Base-by-base conservation (phyloP, 2,329 filamentous ascomycete species). In the Epichloe baconii region DNA sequence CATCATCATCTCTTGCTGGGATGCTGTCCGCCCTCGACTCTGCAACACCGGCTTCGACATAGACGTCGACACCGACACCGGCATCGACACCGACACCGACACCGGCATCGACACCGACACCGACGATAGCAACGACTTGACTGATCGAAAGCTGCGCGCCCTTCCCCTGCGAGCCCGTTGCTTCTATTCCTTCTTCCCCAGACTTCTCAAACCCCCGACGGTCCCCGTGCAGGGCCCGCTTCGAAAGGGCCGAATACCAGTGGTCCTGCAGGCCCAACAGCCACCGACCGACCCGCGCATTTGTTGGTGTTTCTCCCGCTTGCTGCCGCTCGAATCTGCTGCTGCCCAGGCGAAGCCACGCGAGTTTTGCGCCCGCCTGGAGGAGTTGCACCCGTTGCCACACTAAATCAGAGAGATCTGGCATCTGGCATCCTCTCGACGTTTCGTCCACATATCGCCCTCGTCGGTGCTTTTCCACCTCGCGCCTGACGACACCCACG, bases 231-330 rank as follows among this genome's bases (percentile, higher is more conserved):
- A 60, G 60, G 62, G 58, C 62, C 55, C 60, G 61, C 61, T 57
- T 58, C 56, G 57, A 65, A 66, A 66, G 64, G 64, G 62, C 64
- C 64, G 64, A 66, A 66, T 66, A 65, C 61, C 59, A 59, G 23
- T 7, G 2, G 23, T 26, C 6, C 63, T 64, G 63, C 61, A 62
- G 58, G 58, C 53, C 57, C 56, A 53, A 58, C 55, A 57, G 54
- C 51, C 55, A 48, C 51, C 52, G 53, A 51, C 48, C 57, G 53
- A 52, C 48, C 57, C 15, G 34, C 54, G 52, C 49, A 55, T 55
- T 52, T 56, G 55, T 51, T 57, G 55, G 53, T 55, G 52, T 53
- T 54, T 54, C 53, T 46, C 50, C 57, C 56, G 47, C 45, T 38
- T 31, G 26, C 48, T 35, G n/a, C 23, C 23, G 19, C 34, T 48